Conservation (phyloP, 1,139 yeast species). For the Yamadazyma diddensiae region DNA sequence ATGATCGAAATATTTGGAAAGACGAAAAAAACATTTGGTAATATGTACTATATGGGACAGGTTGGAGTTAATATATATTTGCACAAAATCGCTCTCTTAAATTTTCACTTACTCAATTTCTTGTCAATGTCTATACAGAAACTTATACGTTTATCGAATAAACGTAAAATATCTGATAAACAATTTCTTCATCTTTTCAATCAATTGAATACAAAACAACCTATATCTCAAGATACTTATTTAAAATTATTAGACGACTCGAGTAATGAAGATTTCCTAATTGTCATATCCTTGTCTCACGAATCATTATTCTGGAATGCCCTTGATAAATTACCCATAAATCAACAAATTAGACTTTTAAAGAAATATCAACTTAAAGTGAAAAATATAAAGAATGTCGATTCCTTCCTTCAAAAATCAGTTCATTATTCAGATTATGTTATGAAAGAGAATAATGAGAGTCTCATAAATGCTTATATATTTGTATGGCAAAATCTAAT, state of each 20-base stretch:
- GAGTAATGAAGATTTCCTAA: conserved; percentile 12
- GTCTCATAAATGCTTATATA: conserved; percentile 14
- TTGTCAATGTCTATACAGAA: conserved; percentile 12
- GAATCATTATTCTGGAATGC: conserved; percentile 13
- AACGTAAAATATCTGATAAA: conserved; percentile 14
- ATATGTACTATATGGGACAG: neutral
- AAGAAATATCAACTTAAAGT: conserved; percentile 12
- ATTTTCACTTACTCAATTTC: conserved; percentile 1
- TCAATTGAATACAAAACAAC: conserved; percentile 15
- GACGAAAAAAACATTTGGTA: conserved; percentile 15
- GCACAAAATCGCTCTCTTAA: neutral
- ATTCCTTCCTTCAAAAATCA: conserved; percentile 7
- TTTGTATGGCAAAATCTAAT: conserved; percentile 14
- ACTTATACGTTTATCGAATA: conserved; percentile 16
- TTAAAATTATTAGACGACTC: conserved; percentile 16
- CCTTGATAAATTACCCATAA: conserved; percentile 11
- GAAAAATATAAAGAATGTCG: conserved; percentile 7
- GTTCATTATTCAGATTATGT: conserved; percentile 11
- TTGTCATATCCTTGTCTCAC: conserved; percentile 6
- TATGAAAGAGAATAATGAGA: conserved; percentile 11
- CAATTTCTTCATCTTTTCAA: conserved; percentile 19
- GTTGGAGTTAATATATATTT: conserved; percentile 2
- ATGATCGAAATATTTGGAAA: conserved; percentile 14
- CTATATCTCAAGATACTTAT: conserved; percentile 16
- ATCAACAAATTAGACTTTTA: conserved; percentile 13